phyloP scores from a whole-genome alignment of 768 basidiomycete species.

The Mrakia blollopis region DNA sequence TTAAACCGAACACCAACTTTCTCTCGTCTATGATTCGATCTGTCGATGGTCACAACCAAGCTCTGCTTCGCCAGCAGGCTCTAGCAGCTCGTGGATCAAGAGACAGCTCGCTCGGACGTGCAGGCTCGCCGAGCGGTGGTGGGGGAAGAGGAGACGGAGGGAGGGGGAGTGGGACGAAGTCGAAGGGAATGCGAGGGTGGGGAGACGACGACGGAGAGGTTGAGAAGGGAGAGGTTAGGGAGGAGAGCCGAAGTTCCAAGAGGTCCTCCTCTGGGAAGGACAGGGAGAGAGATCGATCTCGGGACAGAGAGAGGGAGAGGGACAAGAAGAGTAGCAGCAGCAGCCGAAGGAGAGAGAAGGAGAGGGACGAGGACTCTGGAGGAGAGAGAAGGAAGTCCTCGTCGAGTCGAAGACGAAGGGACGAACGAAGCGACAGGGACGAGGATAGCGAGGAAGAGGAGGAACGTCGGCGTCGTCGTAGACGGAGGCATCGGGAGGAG shows the following conservation, averaged over 20 bases:
- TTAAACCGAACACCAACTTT: conserved; percentile 55
- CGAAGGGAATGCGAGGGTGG: conserved; percentile 40
- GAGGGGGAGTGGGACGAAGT: conserved; percentile 35
- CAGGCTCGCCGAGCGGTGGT: background rate
- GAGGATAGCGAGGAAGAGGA: conserved; percentile 29
- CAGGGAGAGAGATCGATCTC: conserved; percentile 35
- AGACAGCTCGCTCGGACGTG: background rate
- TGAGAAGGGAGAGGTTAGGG: background rate
- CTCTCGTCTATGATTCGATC: conserved; percentile 67
- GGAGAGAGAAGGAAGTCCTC: background rate
- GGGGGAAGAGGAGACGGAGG: background rate
- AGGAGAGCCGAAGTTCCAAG: too few relatives aligned
- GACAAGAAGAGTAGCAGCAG: background rate
- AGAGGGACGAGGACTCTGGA: conserved; percentile 5
- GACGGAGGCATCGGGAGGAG: conserved; percentile 19
- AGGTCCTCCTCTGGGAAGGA: conserved; percentile 28
- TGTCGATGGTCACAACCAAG: conserved; percentile 93
- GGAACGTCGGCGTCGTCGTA: background rate
- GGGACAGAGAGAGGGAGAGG: background rate
- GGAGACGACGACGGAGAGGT: conserved; percentile 39
- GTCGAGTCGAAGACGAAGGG: background rate
- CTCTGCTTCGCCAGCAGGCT: conserved; percentile 51
- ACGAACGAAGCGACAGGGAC: background rate
- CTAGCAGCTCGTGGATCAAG: conserved; percentile 7
- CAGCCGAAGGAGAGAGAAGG: conserved; percentile 28